Evolutionary conservation across 305 asterid genomes (phyloP).

Genomic region (Solanum hybrid): DNA sequence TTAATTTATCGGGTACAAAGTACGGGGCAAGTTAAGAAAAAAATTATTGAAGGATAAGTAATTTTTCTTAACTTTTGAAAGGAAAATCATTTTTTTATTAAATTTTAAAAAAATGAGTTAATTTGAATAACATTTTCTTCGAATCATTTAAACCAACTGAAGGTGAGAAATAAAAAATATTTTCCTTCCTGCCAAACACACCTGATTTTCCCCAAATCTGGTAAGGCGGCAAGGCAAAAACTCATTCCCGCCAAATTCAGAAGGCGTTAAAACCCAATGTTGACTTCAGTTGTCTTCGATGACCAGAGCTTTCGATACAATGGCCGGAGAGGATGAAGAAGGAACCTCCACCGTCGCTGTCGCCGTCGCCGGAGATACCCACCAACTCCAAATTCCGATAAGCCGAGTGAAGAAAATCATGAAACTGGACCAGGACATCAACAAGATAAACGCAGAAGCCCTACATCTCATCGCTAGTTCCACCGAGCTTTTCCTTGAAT

Average conservation of each 20-base stretch:
- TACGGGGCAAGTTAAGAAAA: no score
- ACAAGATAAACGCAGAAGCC: slow-evolving; percentile 72
- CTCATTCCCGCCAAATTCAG: background rate
- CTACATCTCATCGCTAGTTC: slow-evolving; percentile 52
- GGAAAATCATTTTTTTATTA: no score
- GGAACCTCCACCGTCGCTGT: slow-evolving; percentile 19
- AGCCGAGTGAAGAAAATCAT: slow-evolving; percentile 66
- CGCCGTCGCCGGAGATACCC: slow-evolving; percentile 13
- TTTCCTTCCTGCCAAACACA: no score
- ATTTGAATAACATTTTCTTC: no score
- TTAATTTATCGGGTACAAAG: no score
- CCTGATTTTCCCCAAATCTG: background rate
- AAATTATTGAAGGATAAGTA: no score
- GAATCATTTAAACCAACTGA: no score
- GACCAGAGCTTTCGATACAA: background rate
- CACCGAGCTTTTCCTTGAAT: slow-evolving; percentile 78
- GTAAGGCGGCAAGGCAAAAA: background rate
- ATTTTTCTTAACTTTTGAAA: no score
- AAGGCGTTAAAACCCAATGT: background rate
- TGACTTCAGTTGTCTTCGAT: background rate
- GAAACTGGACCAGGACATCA: slow-evolving; percentile 79
- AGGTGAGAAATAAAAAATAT: no score
- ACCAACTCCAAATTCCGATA: slow-evolving; percentile 49
- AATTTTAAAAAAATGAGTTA: fast-evolving
- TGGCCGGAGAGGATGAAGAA: slow-evolving; percentile 36